Conservation (phyloP, 2,329 filamentous ascomycete genomes). For the Keithomyces neogunnii region DNA sequence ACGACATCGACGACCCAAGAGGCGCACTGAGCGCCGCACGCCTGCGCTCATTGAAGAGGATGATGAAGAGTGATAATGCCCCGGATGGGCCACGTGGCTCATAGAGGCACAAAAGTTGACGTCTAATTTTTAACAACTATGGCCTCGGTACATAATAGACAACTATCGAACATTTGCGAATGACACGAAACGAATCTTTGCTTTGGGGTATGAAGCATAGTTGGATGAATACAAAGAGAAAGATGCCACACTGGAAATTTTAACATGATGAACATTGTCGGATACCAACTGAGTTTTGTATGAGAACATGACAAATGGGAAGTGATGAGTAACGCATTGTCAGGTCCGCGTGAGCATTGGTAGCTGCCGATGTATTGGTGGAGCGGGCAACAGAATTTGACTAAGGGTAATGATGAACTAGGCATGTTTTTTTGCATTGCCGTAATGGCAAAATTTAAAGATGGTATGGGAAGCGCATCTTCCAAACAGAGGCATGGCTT, state of each 20-base stretch:
- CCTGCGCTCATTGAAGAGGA: conserved; percentile 70
- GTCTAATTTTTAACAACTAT: not conserved
- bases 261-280: not conserved
- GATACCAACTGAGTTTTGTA: not conserved
- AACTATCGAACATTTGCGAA: not conserved
- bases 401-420: not conserved
- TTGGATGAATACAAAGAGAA: not conserved
- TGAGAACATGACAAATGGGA: not conserved
- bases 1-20: conserved; percentile 56
- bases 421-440: not conserved
- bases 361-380: not conserved
- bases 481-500: not conserved
- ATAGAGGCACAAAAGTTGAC: not conserved
- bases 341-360: not conserved
- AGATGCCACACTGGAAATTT: not conserved
- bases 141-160: not conserved
- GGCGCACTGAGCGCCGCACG: conserved; percentile 59
- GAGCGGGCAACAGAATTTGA: too few relatives aligned
- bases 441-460: not conserved
- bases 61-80: conserved; percentile 43
- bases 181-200: not conserved
- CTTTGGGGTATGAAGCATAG: not conserved
- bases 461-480: not conserved
- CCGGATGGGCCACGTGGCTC: not conserved
- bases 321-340: not conserved